Base-by-base conservation (phyloP, 108 stramenopile genomes). In the Pseudonitzschia delicatissima region DNA sequence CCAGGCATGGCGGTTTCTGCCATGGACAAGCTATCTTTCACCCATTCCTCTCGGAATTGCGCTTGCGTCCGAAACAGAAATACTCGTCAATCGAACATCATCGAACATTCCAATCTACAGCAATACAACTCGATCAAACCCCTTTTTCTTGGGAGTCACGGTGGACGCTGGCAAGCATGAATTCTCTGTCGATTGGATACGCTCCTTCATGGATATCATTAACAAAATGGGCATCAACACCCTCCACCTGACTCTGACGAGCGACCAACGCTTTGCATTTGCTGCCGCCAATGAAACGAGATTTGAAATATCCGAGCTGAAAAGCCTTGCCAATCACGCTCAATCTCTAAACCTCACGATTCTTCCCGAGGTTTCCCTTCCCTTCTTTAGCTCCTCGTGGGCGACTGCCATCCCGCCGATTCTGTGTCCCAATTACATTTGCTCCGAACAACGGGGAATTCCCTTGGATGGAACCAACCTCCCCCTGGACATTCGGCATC, bases 401-500 rank as follows among this genome's bases (percentile, higher is more conserved):
- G 60, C 37, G 8, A 11, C n/a, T 37, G 11, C 2, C 11, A n/a
- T 55, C 12, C 32, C 32, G 29, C 31, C 53, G 15, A 27, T 29
- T 5, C 29, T 18, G 2, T 82, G 81, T 51, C 67, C 81, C 25
- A 47, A 53, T 25, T 78, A 74, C 29, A 52, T 68, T 34, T 82
- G 81, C 48, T 55, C 53, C 32, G 1, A 8, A 29, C 29, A 55
- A 55, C 53, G 53, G 26, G 53, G 29, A 27, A 13, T 31, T 17
- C 53, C 53, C 29, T 53, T 48, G 18, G 68, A 62, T 50, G 81
- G 77, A 35, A 77, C 74, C 39, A 69, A 77, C 21, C 32, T 82
- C 20, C 77, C 81, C 20, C 45, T 77, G 15, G 74, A 82, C 45
- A 44, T 78, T 5, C 45, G 33, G 0, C 73, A 78, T 45, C 77